These are phyloP conservation scores for Yamadazyma sp. DNA, from an alignment of 1,139 yeast species.

Conservation along the genomic window DNA sequence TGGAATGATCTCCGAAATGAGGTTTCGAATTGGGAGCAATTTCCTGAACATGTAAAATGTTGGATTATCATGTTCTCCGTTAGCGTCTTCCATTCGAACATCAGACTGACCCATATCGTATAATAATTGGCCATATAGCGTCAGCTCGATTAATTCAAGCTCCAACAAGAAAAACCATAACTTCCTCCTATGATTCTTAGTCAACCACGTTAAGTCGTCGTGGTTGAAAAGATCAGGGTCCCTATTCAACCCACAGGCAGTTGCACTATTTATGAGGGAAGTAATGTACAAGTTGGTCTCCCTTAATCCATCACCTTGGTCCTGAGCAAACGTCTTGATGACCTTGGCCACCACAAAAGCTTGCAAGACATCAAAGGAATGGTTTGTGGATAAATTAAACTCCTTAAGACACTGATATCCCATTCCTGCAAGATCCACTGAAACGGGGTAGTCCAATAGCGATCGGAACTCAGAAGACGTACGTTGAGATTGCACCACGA, in stretches of 20 bases:
- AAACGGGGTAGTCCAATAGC: slow-evolving; percentile 24
- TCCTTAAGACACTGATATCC: slow-evolving; percentile 37
- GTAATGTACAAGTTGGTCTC: slow-evolving; percentile 12
- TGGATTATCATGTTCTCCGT: slow-evolving; percentile 3
- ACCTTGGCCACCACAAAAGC: slow-evolving; percentile 34
- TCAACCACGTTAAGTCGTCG: slow-evolving; percentile 24
- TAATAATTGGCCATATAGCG: slow-evolving; percentile 11
- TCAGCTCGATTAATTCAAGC: slow-evolving; percentile 13
- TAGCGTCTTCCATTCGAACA: slow-evolving; percentile 13
- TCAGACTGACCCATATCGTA: slow-evolving; percentile 8
- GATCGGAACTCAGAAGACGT: neutral
- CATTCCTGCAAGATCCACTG: slow-evolving; percentile 27
- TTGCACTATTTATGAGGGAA: slow-evolving; percentile 45
- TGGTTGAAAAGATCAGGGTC: slow-evolving; percentile 42
- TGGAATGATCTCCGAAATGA: neutral
- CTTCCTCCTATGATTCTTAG: slow-evolving; percentile 47
- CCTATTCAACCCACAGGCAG: slow-evolving; percentile 51
- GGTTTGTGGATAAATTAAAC: slow-evolving; percentile 36
- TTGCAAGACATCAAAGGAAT: slow-evolving; percentile 49
- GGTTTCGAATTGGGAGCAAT: slow-evolving; percentile 4
- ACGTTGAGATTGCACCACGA: slow-evolving; percentile 9
- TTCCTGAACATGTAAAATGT: slow-evolving; percentile 2
- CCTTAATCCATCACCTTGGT: slow-evolving; percentile 36
- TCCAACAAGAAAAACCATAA: slow-evolving; percentile 31
- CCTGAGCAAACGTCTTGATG: slow-evolving; percentile 30